Evolutionary conservation across 2,329 filamentous ascomycete genomes (phyloP).

Genomic region (Colletotrichum coccodes): DNA sequence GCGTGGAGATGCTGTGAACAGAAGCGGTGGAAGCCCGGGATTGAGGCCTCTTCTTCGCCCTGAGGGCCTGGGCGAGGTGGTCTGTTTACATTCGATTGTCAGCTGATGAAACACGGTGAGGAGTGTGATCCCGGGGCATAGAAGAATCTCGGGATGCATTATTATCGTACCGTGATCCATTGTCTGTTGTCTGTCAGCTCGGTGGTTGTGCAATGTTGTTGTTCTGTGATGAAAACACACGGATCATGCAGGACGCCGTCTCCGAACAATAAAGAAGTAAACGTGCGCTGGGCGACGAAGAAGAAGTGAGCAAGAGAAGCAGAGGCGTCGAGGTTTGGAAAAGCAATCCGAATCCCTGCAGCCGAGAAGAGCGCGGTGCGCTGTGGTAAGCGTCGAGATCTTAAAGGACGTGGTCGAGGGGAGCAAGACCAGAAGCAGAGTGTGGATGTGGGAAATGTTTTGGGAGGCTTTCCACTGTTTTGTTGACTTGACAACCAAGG

Average conservation of each 20-base stretch:
- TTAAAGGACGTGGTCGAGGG: conserved; percentile 31
- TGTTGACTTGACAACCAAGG: conserved; percentile 28
- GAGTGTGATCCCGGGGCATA: not conserved
- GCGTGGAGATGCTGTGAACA: conserved; percentile 63
- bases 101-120: conserved; percentile 38
- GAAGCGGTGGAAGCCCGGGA: conserved; percentile 68
- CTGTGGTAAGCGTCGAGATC: conserved; percentile 32
- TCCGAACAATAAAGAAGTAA: conserved; percentile 29
- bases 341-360: conserved; percentile 27
- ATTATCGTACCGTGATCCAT: conserved; percentile 34
- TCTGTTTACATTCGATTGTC: conserved; percentile 39
- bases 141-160: not conserved
- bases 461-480: conserved; percentile 27
- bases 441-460: conserved; percentile 29
- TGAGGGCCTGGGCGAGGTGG: conserved; percentile 43
- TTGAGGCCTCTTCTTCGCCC: conserved; percentile 60
- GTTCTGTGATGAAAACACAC: conserved; percentile 34
- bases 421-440: conserved; percentile 20
- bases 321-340: conserved; percentile 9
- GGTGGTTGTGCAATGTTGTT: conserved; percentile 13
- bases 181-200: conserved; percentile 16
- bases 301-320: conserved; percentile 2
- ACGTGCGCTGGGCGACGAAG: conserved; percentile 12
- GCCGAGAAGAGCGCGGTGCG: conserved; percentile 28
- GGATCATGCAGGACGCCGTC: conserved; percentile 21